Base-by-base conservation (phyloP, 139 green algal species). In the Asterochloris sp. region DNA sequence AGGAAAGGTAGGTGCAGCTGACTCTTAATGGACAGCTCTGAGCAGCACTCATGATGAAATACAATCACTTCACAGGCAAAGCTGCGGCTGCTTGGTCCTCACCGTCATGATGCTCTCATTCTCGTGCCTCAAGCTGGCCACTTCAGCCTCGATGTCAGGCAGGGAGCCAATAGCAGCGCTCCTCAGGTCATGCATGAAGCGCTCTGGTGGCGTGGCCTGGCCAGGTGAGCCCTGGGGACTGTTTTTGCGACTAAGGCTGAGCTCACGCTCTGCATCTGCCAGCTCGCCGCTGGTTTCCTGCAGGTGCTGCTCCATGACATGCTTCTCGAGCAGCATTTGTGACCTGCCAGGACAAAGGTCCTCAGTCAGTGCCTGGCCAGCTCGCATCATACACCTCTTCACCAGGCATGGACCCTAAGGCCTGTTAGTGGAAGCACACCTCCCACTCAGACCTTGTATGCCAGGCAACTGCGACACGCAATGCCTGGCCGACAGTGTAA, bases 41-140 rank as follows among this genome's bases (percentile, higher is more conserved):
- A 71, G 4, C 66, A 47, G 26, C 21, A 28, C 4, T 9, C 54
- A 19, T 16, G 23, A n/a, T 24, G 47, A 29, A 26, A 66, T 27
- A 13, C 60, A 15, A 14, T 78, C 13, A 26, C 0, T n/a, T n/a
- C 1, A n/a, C 14, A 12, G 28, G 67, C 17, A 16, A 80, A 12
- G 13, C 12, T 54, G 76, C 24, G 63, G 69, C 23, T 73, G 19
- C 21, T 21, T 26, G 66, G 66, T 21, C 66, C 74, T 11, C 9
- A 85, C 82, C 82, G 78, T 62, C 82, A 85, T 85, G 38, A 82
- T 85, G 28, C 23, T n/a, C 24, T 85, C 75, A 73, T 81, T 81
- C 64, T 85, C 82, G 10, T 62, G 66, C 66, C 66, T 38, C 14
- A 76, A 29, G 71, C 71, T 38, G 24, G 24, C 71, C 14, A 29